Percentiles rank a stretch among this genome's conserved stretches.
Evolutionary conservation across 257 asterid genomes (phyloP).

Genomic region (Anisodus acutangulus): DNA sequence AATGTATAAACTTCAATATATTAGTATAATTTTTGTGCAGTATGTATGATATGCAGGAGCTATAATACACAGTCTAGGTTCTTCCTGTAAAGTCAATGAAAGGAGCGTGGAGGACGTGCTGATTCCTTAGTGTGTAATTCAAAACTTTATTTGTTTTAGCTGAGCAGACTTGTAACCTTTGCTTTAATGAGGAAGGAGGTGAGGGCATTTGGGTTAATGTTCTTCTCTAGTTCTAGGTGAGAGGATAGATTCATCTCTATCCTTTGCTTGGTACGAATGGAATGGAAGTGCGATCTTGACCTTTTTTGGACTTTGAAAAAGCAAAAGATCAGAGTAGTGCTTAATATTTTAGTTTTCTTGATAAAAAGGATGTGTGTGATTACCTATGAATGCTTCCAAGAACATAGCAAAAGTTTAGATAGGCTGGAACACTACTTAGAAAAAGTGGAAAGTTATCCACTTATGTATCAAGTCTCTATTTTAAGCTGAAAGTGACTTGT

Average conservation of each 20-base stretch:
- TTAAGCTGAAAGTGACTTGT: too few species aligned
- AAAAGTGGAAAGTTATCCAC: neutral
- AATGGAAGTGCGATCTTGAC: neutral
- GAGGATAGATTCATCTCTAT: neutral
- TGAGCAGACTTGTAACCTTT: neutral
- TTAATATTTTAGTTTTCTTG: neutral
- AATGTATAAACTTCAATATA: neutral
- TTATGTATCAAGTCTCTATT: too few species aligned
- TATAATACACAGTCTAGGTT: neutral
- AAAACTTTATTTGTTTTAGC: neutral
- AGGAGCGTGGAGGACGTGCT: neutral
- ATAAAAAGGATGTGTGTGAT: neutral
- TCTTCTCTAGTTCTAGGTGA: constrained; percentile 23
- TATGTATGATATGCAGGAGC: neutral
- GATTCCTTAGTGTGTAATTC: constrained; percentile 4
- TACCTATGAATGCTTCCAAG: neutral
- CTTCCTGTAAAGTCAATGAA: constrained; percentile 3
- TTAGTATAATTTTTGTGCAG: neutral
- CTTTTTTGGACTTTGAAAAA: neutral
- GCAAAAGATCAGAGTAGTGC: neutral
- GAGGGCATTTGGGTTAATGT: neutral
- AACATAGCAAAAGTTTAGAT: neutral
- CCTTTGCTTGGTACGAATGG: neutral
- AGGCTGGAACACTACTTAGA: neutral
- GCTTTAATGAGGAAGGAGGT: neutral